Evolutionary conservation across 2,329 filamentous ascomycete species (phyloP), one percentile per base, ranked within the genome.

Genomic region (Ampelomyces quisqualis): DNA sequence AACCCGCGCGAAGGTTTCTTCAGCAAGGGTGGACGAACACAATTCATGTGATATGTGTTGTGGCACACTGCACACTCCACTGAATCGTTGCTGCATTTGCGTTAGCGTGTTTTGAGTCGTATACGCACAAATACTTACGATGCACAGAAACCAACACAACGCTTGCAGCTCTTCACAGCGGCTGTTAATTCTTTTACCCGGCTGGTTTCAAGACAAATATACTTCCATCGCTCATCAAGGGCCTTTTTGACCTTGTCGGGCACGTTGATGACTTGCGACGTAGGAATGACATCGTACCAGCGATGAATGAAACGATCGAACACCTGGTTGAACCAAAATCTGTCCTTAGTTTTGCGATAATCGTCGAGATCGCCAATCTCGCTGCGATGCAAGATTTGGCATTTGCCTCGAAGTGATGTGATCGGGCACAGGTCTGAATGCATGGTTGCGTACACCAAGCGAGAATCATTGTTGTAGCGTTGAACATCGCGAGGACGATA

Each of bases 291-390:
- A 60, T 98, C 93, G 77, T 97, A 97, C 70, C 91, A 90, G 50
- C 95, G 90, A 65, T 95, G 90, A 51, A 98, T 97, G 73, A 97
- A 98, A 44, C 93, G 87, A 72, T 98, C 93, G 69, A 95, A 97
- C 58, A 97, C 81, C 66, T 96, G 95, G 62, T 95, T 91, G 67
- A 88, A 98, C 87, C 90, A 98, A 68, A 98, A 98, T 55, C 79
- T 84, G 70, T 98, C 88, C 57, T 86, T 85, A 18, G 77, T 81
- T 67, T 87, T 91, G 65, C 90, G 87, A 67, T 90, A 95, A 37
- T 84, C 81, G 42, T 95, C 88, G 53, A 96, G 73, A 62, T 87
- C 84, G 23, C 80, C 72, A 47, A 97, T 91, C 67, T 97, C 90
- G 50, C 84, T 86, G 57, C 88, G 84, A 74, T 98, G 93, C 67